phyloP scores from a whole-genome alignment of 148 eudicot genomes.

The Camellia japonica region DNA sequence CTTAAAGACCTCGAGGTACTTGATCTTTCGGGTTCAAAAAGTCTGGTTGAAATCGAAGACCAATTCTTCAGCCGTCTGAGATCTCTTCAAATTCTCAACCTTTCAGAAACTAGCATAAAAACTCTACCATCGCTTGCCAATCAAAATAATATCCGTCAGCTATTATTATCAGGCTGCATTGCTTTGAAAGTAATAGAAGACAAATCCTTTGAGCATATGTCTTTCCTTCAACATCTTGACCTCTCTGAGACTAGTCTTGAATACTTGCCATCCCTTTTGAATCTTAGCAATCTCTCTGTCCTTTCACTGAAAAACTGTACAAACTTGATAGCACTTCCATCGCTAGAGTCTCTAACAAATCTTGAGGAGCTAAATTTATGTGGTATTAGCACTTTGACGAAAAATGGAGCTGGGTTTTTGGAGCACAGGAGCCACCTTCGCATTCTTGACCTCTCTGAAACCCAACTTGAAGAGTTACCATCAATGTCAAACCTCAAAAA shows the following conservation, averaged over 20 bases:
- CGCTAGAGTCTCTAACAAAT: conserved; percentile 10
- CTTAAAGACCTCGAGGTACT: conserved; percentile 24
- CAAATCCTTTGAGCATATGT: conserved; percentile 26
- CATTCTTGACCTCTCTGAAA: conserved; percentile 31
- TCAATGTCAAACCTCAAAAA: conserved; percentile 24
- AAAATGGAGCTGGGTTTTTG: conserved; percentile 17
- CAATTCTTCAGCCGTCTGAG: too few relatives aligned
- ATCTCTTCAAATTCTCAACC: background rate
- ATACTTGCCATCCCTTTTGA: conserved; percentile 22
- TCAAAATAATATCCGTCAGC: conserved; percentile 16
- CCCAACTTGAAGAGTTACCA: conserved; percentile 20
- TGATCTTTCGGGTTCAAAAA: background rate
- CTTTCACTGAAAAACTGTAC: conserved; percentile 25
- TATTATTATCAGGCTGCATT: conserved; percentile 8
- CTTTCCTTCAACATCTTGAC: conserved; percentile 27
- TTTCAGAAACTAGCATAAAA: conserved; percentile 21
- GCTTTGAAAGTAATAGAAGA: conserved; percentile 18
- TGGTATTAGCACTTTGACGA: conserved; percentile 8
- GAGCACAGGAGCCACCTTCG: conserved; percentile 13
- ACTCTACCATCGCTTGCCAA: conserved; percentile 22
- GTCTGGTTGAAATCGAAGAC: too few relatives aligned
- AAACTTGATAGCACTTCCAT: conserved; percentile 9
- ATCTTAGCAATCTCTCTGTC: conserved; percentile 13
- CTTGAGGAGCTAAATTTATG: conserved; percentile 32
- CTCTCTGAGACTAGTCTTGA: conserved; percentile 25